Evolutionary conservation across 2,329 filamentous ascomycete genomes (phyloP).

Genomic region (Tolypocladium ovalisporum): DNA sequence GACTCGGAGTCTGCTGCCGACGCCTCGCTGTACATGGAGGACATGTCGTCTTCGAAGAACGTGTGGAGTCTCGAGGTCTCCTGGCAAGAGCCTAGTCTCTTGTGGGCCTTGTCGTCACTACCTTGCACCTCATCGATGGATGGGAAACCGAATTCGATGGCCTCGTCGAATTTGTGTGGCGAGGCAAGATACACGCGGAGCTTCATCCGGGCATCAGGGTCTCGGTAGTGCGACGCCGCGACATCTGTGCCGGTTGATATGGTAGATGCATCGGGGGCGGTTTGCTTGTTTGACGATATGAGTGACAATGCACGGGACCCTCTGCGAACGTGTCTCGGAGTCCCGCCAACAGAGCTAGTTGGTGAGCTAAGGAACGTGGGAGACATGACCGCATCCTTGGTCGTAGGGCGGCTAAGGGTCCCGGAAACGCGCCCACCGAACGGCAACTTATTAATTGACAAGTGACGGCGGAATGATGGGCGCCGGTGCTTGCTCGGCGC

Average conservation of each 20-base stretch:
- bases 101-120: constrained; percentile 15
- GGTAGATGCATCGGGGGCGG: constrained; percentile 10
- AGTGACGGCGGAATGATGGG: constrained; percentile 56
- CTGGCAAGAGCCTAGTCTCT: constrained; percentile 12
- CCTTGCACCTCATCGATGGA: constrained; percentile 37
- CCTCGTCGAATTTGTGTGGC: constrained; percentile 91
- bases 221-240: constrained; percentile 73
- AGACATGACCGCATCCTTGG: constrained; percentile 26
- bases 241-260: constrained; percentile 44
- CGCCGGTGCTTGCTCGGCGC: constrained; percentile 32
- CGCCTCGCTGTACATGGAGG: constrained; percentile 41
- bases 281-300: constrained; percentile 36
- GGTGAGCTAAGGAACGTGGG: constrained; percentile 14
- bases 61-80: constrained; percentile 36
- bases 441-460: constrained; percentile 60
- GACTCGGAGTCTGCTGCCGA: constrained; percentile 50
- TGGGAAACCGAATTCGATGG: constrained; percentile 86
- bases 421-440: constrained; percentile 43
- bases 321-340: constrained; percentile 29
- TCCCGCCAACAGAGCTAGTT: constrained; percentile 9
- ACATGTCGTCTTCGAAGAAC: constrained; percentile 47
- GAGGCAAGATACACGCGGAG: constrained; percentile 78
- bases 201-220: constrained; percentile 79
- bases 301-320: constrained; percentile 46
- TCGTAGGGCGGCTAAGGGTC: constrained; percentile 35